Evolutionary conservation across 2,329 filamentous ascomycete species (phyloP), one percentile per base, ranked within the genome.

Genomic region (Xylaria sp.): DNA sequence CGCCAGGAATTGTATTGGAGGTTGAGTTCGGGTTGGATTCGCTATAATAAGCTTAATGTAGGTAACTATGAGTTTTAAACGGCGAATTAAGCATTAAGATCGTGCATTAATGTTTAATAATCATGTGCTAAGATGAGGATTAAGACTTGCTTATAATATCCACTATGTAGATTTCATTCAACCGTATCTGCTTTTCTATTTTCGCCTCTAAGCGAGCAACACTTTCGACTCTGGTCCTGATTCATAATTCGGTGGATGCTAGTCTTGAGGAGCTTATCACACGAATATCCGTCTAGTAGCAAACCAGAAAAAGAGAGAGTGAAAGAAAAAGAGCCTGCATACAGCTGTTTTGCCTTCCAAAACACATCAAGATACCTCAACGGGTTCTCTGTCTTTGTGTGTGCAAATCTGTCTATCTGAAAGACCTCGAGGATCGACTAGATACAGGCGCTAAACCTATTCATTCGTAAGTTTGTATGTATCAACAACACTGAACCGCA

Each of bases 391-490:
- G 39, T 60, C 53, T 65, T 33, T n/a, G 49, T 47, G 36, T 50
- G 63, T 38, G 47, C 17, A 61, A 47, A 53, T 38, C 47, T 13
- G 33, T 63, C 58, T 62, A 59, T 65, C 62, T 15, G 47, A 65
- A 59, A 59, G 53, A 45, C 58, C 58, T 38, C 25, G 13, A 38
- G n/a, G 39, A 20, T 47, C 27, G n/a, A 62, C 49, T 63, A 45
- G 39, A 60, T 62, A 63, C 58, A 62, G 13, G 33, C 20, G 22
- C 38, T 11, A 45, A 56, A 39, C 44, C 27, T 20, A 49, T n/a
- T 39, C 58, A 33, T 38, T 38, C 44, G 44, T 44, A 60, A 38
- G 42, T n/a, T 45, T 25, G 15, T 39, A 61, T 38, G 49, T 17
- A 47, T 56, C 51, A 38, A 51, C 25, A 15, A 49, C n/a, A 15